Evolutionary conservation across 2,329 filamentous ascomycete species (phyloP), one percentile per base, ranked within the genome.

Genomic region (Calonectria ilicicola): DNA sequence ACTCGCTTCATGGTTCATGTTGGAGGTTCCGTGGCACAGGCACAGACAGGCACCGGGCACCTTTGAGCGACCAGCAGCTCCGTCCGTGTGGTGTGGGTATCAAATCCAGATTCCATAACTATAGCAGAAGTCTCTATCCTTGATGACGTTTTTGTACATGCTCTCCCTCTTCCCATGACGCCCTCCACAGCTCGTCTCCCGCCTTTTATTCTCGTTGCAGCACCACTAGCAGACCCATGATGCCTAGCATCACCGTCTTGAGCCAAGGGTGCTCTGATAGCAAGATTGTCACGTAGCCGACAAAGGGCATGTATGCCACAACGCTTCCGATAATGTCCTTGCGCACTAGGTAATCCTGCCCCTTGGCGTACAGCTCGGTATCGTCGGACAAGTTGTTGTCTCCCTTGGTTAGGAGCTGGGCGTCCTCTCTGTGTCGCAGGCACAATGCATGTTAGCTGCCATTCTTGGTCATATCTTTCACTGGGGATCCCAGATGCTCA

Each of bases 381-480:
- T 99, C 97, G 84, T 98, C 96, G 49, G 95, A 94, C 9, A 91
- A 85, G 83, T 99, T 99, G 88, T 98, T 99, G 86, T 99, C 97
- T 77, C 97, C 97, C 86, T 99, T 99, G 40, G 97, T 99, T 69
- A 99, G 90, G 23, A 99, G 91, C 81, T 95, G 88, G n/a, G 91
- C 90, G 64, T 88, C 83, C 10, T 87, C 84, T 27, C 89, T 91
- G 74, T 29, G 35, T 35, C 38, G 47, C 21, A 19, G 40, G 29
- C 44, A 32, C 21, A 42, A 21, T 21, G 19, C 38, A 49, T 32
- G 71, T 77, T 29, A 73, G 78, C 58, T 10, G 15, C 42, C 5
- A 1, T 56, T 42, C 44, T n/a, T 29, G 19, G 17, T 21, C 32
- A 26, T 8, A 17, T n/a, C 40, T 40, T 4, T 14, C 15, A 3